Evolutionary conservation across 306 rosid genomes (phyloP), one percentile per base, ranked within the genome.

Genomic region (Medicago truncatula): DNA sequence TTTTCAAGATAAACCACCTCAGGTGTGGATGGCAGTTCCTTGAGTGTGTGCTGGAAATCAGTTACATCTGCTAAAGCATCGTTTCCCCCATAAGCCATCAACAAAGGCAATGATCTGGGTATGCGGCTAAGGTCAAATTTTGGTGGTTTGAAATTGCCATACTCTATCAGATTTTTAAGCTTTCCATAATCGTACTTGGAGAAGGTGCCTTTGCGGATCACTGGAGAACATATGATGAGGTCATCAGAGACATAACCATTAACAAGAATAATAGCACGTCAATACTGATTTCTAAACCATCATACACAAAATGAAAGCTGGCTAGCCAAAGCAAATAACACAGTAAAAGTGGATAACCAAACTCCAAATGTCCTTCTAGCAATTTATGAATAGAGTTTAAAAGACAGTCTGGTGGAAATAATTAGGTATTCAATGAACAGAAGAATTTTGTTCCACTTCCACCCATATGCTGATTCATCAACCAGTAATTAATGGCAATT

Each of bases 1-100:
- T 87, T 81, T 76, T 88, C 87, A 8, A 94, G 97, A 87, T 88
- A 90, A 81, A 94, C 75, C 83, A 91, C 79, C 83, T 91, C 97
- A 1, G 96, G 96, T 9, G 70, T 84, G 80, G 89, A 87, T 73
- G 74, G 75, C 85, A 94, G 74, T 74, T 87, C 90, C 85, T 85
- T 80, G 54, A 94, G 80, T 0, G 94, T 87, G 81, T 78, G 95
- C 80, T 78, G 74, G 66, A 94, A 82, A 84, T 94, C 97, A 15
- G 39, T 69, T 73, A 56, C 17, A 82, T 91, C 98, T 44, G 93
- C 92, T 78, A 94, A 85, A 74, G 79, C 95, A 80, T 94, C 98
- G 57, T 80, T 87, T 71, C 96, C 95, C 10, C 98, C 98, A 23
- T 90, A 90, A 57, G 92, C 96, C 91, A 94, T 94, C 98, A 93